Percentiles rank a stretch among this genome's conserved stretches.
phyloP scores from a whole-genome alignment of 164 flowering plant species.

The Kingdonia uniflora region DNA sequence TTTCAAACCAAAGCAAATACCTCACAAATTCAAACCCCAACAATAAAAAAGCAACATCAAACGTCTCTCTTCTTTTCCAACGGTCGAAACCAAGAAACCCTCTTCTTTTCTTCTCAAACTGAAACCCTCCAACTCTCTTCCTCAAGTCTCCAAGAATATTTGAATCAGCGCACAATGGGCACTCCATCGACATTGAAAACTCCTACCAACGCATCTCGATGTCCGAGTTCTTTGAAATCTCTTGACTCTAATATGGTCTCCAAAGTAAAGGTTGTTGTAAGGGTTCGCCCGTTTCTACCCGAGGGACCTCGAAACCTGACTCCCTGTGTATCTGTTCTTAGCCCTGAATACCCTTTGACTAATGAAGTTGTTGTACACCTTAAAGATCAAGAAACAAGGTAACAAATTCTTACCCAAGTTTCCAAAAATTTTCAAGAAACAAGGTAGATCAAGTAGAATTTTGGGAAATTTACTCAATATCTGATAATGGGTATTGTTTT shows the following conservation, averaged over 20 bases:
- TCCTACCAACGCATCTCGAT: no score
- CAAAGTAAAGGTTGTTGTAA: slow-evolving; percentile 61
- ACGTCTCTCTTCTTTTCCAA: neutral
- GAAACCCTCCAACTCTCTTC: neutral
- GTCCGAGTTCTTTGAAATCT: neutral
- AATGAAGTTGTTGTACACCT: slow-evolving; percentile 62
- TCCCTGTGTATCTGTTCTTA: slow-evolving; percentile 42
- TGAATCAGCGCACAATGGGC: slow-evolving; percentile 11
- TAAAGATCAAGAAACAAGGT: slow-evolving; percentile 58
- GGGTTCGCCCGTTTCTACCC: slow-evolving; percentile 78
- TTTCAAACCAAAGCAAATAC: no score
- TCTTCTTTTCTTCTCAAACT: neutral
- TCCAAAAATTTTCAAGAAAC: no score
- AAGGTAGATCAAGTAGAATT: no score
- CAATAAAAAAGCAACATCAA: no score
- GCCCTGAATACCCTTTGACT: slow-evolving; percentile 17
- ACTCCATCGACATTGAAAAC: slow-evolving; percentile 8
- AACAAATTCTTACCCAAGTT: neutral
- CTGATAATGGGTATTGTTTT: slow-evolving; percentile 3
- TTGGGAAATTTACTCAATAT: no score
- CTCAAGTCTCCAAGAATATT: neutral
- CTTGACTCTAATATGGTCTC: slow-evolving; percentile 17
- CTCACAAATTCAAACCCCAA: no score
- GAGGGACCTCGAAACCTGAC: slow-evolving; percentile 13
- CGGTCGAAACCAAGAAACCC: slow-evolving; percentile 1